Conservation (phyloP, 495 filamentous ascomycete species). For the Haplographium delicatum region DNA sequence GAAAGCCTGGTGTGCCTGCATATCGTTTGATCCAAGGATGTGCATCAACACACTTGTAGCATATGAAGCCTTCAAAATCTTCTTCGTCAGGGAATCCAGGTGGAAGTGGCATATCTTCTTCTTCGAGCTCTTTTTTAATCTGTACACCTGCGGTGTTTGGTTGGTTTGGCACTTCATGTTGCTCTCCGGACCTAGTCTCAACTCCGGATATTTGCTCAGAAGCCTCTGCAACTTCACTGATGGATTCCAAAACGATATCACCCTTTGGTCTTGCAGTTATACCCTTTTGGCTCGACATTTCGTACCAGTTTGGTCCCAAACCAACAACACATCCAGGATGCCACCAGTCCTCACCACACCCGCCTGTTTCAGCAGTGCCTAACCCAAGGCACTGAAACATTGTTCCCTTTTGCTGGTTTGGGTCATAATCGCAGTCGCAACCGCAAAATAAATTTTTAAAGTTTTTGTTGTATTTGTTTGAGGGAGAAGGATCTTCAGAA, state of each 20-base stretch:
- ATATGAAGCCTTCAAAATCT: conserved; percentile 82
- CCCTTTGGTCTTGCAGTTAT: conserved; percentile 25
- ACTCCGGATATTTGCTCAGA: conserved; percentile 9
- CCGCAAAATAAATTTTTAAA: conserved; percentile 90
- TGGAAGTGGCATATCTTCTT: conserved; percentile 55
- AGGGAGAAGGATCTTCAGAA: conserved; percentile 62
- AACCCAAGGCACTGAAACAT: conserved; percentile 98
- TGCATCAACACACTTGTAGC: conserved; percentile 86
- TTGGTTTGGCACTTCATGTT: conserved; percentile 7
- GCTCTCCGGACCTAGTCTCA: conserved; percentile 10
- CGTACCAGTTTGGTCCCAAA: conserved; percentile 53
- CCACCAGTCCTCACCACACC: conserved; percentile 99
- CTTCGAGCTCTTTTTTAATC: conserved; percentile 26
- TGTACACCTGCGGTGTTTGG: conserved; percentile 2
- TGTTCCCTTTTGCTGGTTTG: conserved; percentile 84
- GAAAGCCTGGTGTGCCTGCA: conserved; percentile 76
- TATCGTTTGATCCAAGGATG: conserved; percentile 91
- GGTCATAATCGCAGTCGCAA: conserved; percentile 80
- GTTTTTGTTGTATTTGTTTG: conserved; percentile 92
- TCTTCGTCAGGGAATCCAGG: conserved; percentile 86
- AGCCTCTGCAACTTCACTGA: conserved; percentile 22
- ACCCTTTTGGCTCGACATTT: conserved; percentile 37
- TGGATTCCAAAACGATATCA: conserved; percentile 20
- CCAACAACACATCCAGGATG: conserved; percentile 93
- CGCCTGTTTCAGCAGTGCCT: conserved; percentile 55